Evolutionary conservation across 1,284 basidiomycete genomes (phyloP).

Genomic region (Coniophora puteana): DNA sequence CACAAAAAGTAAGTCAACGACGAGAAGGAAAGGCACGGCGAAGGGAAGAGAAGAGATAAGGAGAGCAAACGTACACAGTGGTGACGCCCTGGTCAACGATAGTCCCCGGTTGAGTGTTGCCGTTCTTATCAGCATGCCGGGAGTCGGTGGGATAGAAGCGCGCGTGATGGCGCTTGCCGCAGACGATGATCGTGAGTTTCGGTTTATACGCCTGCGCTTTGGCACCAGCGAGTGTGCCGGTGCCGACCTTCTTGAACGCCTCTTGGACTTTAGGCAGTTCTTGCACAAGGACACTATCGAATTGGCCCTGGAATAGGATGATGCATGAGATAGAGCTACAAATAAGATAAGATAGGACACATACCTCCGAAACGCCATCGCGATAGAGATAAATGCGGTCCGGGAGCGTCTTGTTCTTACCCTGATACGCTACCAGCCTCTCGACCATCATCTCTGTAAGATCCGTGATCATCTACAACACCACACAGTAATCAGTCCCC

Average conservation of each 20-base stretch:
- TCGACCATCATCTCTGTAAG: constrained; percentile 65
- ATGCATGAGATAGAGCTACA: constrained; percentile 1
- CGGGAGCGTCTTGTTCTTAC: constrained; percentile 52
- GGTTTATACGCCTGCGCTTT: constrained; percentile 50
- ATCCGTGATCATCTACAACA: constrained; percentile 60
- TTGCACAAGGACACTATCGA: constrained; percentile 49
- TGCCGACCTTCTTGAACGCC: constrained; percentile 54
- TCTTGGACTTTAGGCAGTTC: constrained; percentile 60
- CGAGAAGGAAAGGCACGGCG: background rate
- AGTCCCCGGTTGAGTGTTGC: constrained; percentile 73
- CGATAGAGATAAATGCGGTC: constrained; percentile 66
- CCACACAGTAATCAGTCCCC: background rate
- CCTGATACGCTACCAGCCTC: constrained; percentile 52
- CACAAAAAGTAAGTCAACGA: constrained; percentile 6
- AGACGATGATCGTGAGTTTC: constrained; percentile 66
- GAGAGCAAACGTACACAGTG: constrained; percentile 41
- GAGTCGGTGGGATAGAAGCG: constrained; percentile 54
- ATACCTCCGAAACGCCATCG: constrained; percentile 74
- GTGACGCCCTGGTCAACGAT: constrained; percentile 74
- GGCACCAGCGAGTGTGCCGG: constrained; percentile 20
- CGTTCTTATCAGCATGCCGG: constrained; percentile 49
- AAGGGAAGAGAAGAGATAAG: constrained; percentile 3
- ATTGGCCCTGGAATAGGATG: constrained; percentile 55
- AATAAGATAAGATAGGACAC: constrained; percentile 14
- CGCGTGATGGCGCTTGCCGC: constrained; percentile 79